phyloP scores from a whole-genome alignment of 805 yeast species.

The Wickerhamiella galacta region DNA sequence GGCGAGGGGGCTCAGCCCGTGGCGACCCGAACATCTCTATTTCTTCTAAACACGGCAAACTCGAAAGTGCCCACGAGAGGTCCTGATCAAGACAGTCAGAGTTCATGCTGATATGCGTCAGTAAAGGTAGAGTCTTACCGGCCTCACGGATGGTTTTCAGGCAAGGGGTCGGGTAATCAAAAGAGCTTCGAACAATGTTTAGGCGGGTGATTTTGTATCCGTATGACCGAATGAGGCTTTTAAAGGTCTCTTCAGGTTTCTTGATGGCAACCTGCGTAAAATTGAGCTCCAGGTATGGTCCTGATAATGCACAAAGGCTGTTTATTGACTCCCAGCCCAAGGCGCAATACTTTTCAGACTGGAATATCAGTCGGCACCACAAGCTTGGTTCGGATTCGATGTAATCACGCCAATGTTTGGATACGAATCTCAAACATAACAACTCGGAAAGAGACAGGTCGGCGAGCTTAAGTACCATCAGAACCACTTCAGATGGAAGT shows the following conservation, averaged over 20 bases:
- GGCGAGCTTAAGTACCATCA: neutral
- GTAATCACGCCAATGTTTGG: neutral
- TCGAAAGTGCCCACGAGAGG: neutral
- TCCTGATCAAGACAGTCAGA: neutral
- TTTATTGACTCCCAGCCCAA: neutral
- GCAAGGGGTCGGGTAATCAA: too few species aligned
- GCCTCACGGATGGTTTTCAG: too few species aligned
- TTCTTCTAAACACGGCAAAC: neutral
- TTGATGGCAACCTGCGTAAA: too few species aligned
- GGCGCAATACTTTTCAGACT: neutral
- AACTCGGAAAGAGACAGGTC: neutral
- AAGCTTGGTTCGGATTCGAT: constrained; percentile 1
- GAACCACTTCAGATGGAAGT: constrained; percentile 1
- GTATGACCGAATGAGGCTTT: too few species aligned
- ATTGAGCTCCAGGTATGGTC: too few species aligned
- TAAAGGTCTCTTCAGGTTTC: too few species aligned
- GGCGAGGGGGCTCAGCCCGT: neutral
- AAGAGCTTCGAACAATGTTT: too few species aligned
- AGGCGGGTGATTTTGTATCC: too few species aligned
- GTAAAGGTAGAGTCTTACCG: too few species aligned
- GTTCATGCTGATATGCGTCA: too few species aligned
- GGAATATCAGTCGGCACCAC: neutral
- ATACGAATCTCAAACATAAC: neutral
- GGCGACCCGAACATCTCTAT: neutral
- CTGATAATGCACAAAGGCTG: neutral